Evolutionary conservation across 306 rosid species (phyloP).

Genomic region (Dryas octopetala): DNA sequence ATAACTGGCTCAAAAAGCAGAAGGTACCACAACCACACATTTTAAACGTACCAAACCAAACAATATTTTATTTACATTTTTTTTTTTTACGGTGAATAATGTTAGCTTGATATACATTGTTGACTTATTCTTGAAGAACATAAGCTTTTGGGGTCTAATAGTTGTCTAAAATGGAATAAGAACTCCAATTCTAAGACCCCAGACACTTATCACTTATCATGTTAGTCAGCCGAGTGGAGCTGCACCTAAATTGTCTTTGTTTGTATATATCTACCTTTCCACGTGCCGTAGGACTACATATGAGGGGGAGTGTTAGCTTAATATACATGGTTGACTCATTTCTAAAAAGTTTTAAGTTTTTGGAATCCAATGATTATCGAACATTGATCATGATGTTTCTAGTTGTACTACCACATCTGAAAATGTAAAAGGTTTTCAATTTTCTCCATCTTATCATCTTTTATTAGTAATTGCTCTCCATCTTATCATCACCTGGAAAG

Average conservation of each 20-base stretch:
- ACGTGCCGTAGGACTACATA: too few species aligned
- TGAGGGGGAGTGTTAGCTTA: neutral
- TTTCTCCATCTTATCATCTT: neutral
- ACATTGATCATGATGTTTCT: too few species aligned
- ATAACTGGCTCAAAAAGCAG: conserved; percentile 34
- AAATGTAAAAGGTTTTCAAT: neutral
- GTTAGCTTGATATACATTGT: neutral
- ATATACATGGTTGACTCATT: too few species aligned
- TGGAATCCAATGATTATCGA: too few species aligned
- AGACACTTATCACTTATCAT: too few species aligned
- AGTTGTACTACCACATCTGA: neutral
- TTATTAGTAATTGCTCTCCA: neutral
- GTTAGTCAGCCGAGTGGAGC: neutral
- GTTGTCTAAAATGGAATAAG: neutral
- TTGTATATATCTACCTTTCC: too few species aligned
- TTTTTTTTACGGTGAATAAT: neutral
- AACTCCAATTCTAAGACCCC: neutral
- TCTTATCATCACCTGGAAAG: neutral
- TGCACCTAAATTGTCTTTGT: neutral
- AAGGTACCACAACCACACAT: conserved; percentile 40
- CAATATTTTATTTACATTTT: neutral
- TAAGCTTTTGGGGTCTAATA: neutral
- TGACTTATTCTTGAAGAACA: too few species aligned
- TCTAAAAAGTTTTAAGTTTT: too few species aligned
- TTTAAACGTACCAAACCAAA: neutral